Conservation (phyloP, 2,329 filamentous ascomycete species). For the Colletotrichum tofieldiae region DNA sequence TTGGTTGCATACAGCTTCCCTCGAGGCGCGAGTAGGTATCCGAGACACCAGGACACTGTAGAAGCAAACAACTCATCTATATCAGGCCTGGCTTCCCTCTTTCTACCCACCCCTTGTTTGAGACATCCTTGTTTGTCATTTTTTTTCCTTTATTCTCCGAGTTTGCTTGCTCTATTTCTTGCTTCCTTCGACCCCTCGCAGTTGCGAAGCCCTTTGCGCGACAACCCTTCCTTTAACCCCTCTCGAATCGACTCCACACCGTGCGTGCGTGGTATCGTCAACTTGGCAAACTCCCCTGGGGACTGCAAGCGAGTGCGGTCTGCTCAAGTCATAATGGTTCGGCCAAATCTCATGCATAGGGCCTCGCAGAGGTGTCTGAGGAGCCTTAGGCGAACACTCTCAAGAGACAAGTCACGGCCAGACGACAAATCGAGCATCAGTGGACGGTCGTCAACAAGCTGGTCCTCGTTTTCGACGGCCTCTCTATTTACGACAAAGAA, state of each 20-base stretch:
- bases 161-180: background rate
- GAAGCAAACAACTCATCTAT: slow-evolving; percentile 33
- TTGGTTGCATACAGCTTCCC: slow-evolving; percentile 15
- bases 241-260: slow-evolving; percentile 1
- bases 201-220: background rate
- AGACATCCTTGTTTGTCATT: background rate
- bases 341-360: background rate
- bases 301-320: no score
- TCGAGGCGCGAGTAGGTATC: slow-evolving; percentile 27
- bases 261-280: background rate
- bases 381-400: slow-evolving; percentile 1
- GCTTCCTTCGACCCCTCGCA: no score
- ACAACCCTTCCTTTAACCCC: background rate
- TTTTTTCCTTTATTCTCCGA: background rate
- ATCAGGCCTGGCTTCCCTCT: slow-evolving; percentile 20
- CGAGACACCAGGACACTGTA: slow-evolving; percentile 23
- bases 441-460: background rate
- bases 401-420: background rate
- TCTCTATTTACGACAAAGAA: slow-evolving; percentile 1
- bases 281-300: background rate
- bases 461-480: slow-evolving; percentile 8
- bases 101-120: background rate
- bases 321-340: background rate
- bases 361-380: slow-evolving; percentile 15
- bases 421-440: slow-evolving; percentile 4